A percentile compares a stretch with the other conserved stretches of the same genome.
phyloP scores from a whole-genome alignment of 169 alveolate species.

The Plasmodium blacklocki region DNA sequence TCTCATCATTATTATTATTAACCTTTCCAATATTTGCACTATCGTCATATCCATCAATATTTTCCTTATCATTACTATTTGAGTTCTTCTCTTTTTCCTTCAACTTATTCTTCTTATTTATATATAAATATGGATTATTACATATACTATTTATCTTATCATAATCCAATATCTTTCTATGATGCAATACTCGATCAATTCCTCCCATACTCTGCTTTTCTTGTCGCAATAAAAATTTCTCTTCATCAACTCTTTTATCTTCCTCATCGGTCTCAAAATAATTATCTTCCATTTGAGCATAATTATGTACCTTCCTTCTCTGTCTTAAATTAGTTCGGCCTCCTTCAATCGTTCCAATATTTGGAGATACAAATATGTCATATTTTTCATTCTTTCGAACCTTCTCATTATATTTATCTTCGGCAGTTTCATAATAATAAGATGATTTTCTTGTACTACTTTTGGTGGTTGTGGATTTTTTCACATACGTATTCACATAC shows the following conservation, averaged over 20 bases:
- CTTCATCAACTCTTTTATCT: conserved; percentile 75
- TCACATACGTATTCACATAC: conserved; percentile 66
- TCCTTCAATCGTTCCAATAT: conserved; percentile 52
- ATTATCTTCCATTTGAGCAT: conserved; percentile 51
- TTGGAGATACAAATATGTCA: conserved; percentile 62
- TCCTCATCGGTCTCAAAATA: conserved; percentile 75
- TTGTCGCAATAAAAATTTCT: conserved; percentile 52
- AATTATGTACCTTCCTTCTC: conserved; percentile 44
- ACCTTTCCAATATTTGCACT: background rate
- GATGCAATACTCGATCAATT: conserved; percentile 84
- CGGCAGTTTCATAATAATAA: conserved; percentile 26
- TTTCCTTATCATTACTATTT: background rate
- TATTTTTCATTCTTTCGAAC: conserved; percentile 36
- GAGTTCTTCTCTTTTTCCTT: background rate
- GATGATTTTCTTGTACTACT: conserved; percentile 9
- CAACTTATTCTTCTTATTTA: conserved; percentile 21
- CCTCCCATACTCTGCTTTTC: conserved; percentile 84
- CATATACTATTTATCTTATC: conserved; percentile 42
- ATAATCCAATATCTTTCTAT: conserved; percentile 75
- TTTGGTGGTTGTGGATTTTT: conserved; percentile 17
- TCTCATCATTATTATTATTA: background rate
- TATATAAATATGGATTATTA: conserved; percentile 57
- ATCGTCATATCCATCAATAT: background rate
- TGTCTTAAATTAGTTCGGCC: conserved; percentile 72
- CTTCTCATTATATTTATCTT: conserved; percentile 54